Evolutionary conservation across 345 rosid species (phyloP), one percentile per base, ranked within the genome.

Genomic region (Erysimum cheiranthoides): DNA sequence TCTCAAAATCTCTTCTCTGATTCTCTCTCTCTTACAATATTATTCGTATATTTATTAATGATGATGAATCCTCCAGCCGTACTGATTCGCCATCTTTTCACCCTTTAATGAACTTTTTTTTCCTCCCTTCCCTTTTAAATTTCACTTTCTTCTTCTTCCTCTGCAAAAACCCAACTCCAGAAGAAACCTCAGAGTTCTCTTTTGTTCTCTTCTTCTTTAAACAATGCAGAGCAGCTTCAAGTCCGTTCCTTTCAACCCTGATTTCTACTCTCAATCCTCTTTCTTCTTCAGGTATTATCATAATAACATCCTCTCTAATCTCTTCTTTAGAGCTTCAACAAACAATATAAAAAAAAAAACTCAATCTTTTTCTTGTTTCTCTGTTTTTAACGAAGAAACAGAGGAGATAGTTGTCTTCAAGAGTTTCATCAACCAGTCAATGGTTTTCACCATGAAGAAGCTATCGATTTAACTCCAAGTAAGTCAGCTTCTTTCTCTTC

Each of bases 191-290:
- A 73, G 49, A 21, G 1, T 43, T n/a, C 27, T 25, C 68, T 76
- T 61, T 17, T 12, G 6, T 39, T 2, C 18, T 46, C 40, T 60
- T 35, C 5, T 21, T 13, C 10, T 5, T 6, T 16, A 28, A 34
- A 74, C 30, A 47, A 89, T 93, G 96, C 98, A 93, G 79, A 81
- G 89, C 90, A 81, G 90, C 91, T 91, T 91, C 90, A 86, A 86
- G 78, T 75, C 88, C 16, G 75, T 78, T 68, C 73, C 85, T 70
- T 27, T 82, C 66, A 79, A 75, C 74, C 78, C 89, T 74, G 93
- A 89, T 58, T 74, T 82, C 62, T 91, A 83, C 82, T 78, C 85
- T 78, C 86, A 87, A 39, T 71, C 98, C 66, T 74, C 97, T 38
- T 85, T 82, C 85, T 87, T 85, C 78, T 86, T 84, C 82, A 82